Conservation (phyloP, 1,139 yeast species). For the Debaryomyces udenii region DNA sequence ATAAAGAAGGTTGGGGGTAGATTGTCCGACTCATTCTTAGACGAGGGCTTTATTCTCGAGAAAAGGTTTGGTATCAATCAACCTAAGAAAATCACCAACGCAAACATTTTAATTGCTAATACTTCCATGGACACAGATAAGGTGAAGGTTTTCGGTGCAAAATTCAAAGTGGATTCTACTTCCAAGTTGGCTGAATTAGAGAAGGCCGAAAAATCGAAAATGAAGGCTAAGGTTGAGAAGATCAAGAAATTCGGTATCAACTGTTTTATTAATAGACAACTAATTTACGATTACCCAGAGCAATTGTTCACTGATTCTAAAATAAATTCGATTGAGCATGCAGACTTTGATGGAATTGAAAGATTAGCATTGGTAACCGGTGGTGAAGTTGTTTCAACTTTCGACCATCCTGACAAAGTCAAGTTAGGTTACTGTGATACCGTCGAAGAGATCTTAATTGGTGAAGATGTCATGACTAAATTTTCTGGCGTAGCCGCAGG, state of each 20-base stretch:
- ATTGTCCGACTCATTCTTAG: conserved; percentile 87
- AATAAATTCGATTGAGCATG: conserved; percentile 94
- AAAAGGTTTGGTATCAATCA: conserved; percentile 94
- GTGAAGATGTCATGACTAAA: conserved; percentile 84
- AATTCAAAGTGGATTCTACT: conserved; percentile 94
- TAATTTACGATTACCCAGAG: conserved; percentile 97
- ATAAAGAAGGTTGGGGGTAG: conserved; percentile 94
- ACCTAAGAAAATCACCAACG: conserved; percentile 82
- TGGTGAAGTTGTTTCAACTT: conserved; percentile 96
- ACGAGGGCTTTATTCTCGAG: conserved; percentile 91
- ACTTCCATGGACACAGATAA: conserved; percentile 98
- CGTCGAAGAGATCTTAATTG: conserved; percentile 90
- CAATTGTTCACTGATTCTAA: conserved; percentile 86
- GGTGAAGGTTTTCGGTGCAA: conserved; percentile 96
- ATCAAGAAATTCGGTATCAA: conserved; percentile 82
- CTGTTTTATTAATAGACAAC: conserved; percentile 92
- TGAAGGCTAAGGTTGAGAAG: conserved; percentile 87
- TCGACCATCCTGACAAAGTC: conserved; percentile 86
- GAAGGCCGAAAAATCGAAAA: conserved; percentile 91
- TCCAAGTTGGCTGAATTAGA: conserved; percentile 93
- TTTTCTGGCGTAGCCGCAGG: conserved; percentile 96
- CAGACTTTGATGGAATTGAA: conserved; percentile 98
- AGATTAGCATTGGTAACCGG: conserved; percentile 96
- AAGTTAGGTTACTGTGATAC: conserved; percentile 85
- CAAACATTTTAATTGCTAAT: conserved; percentile 88